These are phyloP conservation scores for Carnegiea gigantea DNA, from an alignment of 179 eudicot species.

Conservation along the genomic window DNA sequence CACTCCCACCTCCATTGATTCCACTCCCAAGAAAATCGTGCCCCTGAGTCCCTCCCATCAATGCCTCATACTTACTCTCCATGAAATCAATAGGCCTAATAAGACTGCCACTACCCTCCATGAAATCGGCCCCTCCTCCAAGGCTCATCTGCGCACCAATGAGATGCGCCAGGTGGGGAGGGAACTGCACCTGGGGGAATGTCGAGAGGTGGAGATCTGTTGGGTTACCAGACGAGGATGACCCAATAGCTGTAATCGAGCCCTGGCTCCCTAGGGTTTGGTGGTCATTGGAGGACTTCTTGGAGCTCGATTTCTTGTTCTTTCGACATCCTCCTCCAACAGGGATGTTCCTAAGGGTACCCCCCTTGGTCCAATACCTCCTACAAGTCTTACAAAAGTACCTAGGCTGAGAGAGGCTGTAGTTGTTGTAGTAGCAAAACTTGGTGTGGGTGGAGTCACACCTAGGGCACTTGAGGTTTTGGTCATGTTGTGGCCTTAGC, in stretches of 20 bases:
- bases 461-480: slow-evolving; percentile 71
- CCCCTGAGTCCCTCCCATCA: slow-evolving; percentile 40
- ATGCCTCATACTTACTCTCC: slow-evolving; percentile 50
- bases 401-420: slow-evolving; percentile 80
- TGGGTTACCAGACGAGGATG: slow-evolving; percentile 24
- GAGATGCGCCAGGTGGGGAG: slow-evolving; percentile 39
- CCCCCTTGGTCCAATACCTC: slow-evolving; percentile 90
- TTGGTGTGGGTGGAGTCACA: slow-evolving; percentile 91
- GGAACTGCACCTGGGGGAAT: slow-evolving; percentile 42
- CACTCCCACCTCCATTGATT: slow-evolving; percentile 16
- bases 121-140: slow-evolving; percentile 23
- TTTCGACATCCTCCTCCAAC: slow-evolving; percentile 92
- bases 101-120: slow-evolving; percentile 31
- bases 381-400: slow-evolving; percentile 95
- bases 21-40: slow-evolving; percentile 38
- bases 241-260: slow-evolving; percentile 6
- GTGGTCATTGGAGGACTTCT: slow-evolving; percentile 29
- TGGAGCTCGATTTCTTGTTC: slow-evolving; percentile 58
- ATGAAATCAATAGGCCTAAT: slow-evolving; percentile 55
- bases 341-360: slow-evolving; percentile 83
- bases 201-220: slow-evolving; percentile 44
- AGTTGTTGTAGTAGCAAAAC: slow-evolving; percentile 95
- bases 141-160: slow-evolving; percentile 36
- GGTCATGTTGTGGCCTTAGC: slow-evolving; percentile 81
- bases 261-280: slow-evolving; percentile 4